Conservation (phyloP, 306 rosid species). For the Trichosanthes cucumerina region DNA sequence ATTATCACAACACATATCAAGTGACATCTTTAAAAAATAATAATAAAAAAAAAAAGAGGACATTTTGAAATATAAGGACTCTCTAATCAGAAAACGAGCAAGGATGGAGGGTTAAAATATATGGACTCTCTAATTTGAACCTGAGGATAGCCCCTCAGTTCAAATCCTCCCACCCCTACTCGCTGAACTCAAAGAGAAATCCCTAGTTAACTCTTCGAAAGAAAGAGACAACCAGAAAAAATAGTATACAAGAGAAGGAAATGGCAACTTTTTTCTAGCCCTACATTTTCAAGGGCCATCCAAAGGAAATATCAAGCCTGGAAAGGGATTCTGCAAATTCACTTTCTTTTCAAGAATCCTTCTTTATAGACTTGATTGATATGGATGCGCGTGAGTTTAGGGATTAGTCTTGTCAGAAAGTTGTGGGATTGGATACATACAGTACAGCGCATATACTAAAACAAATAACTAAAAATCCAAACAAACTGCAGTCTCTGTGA, state of each 20-base stretch:
- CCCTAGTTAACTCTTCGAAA: too few relatives aligned
- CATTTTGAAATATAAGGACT: too few relatives aligned
- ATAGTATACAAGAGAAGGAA: background rate
- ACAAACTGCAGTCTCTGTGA: background rate
- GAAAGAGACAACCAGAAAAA: background rate
- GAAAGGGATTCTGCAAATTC: background rate
- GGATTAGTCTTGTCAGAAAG: background rate
- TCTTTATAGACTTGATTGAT: background rate
- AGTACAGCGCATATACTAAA: background rate
- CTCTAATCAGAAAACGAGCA: too few relatives aligned
- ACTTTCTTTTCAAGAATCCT: background rate
- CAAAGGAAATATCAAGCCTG: background rate
- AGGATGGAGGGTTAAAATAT: too few relatives aligned
- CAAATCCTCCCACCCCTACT: too few relatives aligned
- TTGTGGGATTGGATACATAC: background rate
- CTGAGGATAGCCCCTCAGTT: too few relatives aligned
- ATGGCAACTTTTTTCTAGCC: background rate
- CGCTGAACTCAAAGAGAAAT: too few relatives aligned
- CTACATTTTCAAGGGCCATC: background rate
- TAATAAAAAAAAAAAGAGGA: too few relatives aligned
- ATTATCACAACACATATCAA: too few relatives aligned
- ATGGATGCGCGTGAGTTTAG: background rate
- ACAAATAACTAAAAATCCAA: background rate
- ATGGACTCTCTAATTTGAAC: too few relatives aligned
- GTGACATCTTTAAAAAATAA: too few relatives aligned